Percentiles rank a stretch among this genome's conserved stretches.
phyloP scores from a whole-genome alignment of 192 early-diverging fungal genomes.

The Umbelopsis sp. region DNA sequence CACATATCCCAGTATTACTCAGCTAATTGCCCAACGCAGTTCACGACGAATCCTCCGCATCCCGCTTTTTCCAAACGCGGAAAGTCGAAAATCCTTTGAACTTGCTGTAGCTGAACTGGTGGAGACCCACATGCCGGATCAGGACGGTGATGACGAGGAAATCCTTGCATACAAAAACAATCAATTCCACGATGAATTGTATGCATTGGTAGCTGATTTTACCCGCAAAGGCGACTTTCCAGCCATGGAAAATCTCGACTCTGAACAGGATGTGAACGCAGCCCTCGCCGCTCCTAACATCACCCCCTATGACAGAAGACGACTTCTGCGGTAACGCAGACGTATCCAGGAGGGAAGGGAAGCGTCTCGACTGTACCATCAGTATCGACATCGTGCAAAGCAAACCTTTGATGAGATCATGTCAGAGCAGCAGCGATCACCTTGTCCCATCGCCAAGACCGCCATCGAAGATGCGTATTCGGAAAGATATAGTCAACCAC shows the following conservation, averaged over 20 bases:
- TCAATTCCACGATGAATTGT: neutral
- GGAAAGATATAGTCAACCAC: neutral
- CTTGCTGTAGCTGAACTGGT: neutral
- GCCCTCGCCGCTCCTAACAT: neutral
- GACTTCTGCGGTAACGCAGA: neutral
- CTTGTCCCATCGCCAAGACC: neutral
- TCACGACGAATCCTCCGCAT: neutral
- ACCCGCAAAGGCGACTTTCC: neutral
- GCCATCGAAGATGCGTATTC: neutral
- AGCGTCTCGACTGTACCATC: neutral
- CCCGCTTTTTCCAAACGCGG: neutral
- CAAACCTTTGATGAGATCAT: neutral
- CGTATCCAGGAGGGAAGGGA: neutral
- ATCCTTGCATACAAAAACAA: neutral
- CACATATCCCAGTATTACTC: no score
- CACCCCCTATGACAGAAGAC: neutral
- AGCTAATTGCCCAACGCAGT: neutral
- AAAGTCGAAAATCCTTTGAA: neutral
- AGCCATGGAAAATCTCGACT: neutral
- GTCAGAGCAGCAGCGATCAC: neutral
- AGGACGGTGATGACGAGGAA: neutral
- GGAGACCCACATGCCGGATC: neutral
- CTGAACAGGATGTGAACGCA: neutral
- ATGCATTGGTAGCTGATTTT: neutral
- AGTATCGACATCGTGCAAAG: neutral